Evolutionary conservation across 2,329 filamentous ascomycete species (phyloP), one percentile per base, ranked within the genome.

Genomic region (Lasiodiplodia theobromae): DNA sequence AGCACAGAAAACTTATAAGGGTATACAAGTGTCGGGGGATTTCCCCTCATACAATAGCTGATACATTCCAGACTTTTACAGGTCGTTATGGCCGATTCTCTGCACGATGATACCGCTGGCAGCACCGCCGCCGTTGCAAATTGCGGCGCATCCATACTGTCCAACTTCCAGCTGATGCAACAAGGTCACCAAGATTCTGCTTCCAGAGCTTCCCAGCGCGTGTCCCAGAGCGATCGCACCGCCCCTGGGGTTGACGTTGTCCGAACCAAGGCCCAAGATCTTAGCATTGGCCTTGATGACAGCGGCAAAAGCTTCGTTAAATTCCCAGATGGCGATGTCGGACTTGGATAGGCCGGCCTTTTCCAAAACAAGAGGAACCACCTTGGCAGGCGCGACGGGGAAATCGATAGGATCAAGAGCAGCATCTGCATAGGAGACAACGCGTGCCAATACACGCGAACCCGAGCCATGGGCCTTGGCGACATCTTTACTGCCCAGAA

Each of bases 221-320:
- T 98, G 95, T 23, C 95, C 95, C 2, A 97, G 84, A 0, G 94
- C 93, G 75, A 98, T 97, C 62, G 95, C 95, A 70, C 95, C 95
- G 67, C 95, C 95, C 2, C 96, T 86, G 57, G 91, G 91, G 80
- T 98, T 97, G 53, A 97, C 92, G 44, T 88, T 91, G 51, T 92
- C 92, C 57, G 87, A 86, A 71, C 94, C 87, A 2, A 97, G 87
- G 53, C 91, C 92, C 40, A 97, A 87, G 71, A 96, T 94, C 90
- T 97, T 94, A 75, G 93, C 91, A 77, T 98, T 97, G 52, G 95
- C 94, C 78, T 96, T 94, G 80, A 97, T 96, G 37, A 97, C 94
- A 4, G 92, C 93, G 34, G 96, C 95, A 78, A 99, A 99, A 0
- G 96, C 96, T 83, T 99, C 96, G 80, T 99, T 99, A 81, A 99